phyloP scores from a whole-genome alignment of 805 yeast species.

The Hagleromyces aurorensis region DNA sequence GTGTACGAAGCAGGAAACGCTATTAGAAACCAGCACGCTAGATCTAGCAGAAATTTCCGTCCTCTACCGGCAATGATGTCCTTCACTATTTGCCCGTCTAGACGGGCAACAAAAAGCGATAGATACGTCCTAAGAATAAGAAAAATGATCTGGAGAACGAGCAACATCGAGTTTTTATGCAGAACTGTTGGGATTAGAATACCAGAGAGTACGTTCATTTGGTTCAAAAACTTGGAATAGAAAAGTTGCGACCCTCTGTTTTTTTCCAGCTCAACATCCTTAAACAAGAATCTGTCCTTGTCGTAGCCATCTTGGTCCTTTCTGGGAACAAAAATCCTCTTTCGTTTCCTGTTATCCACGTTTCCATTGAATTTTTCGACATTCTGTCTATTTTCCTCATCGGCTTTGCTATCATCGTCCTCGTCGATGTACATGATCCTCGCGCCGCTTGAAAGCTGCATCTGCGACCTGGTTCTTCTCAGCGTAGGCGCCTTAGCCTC shows the following conservation, averaged over 20 bases:
- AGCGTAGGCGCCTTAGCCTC: slow-evolving; percentile 7
- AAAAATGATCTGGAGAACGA: slow-evolving; percentile 65
- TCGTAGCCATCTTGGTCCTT: slow-evolving; percentile 27
- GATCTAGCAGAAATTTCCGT: slow-evolving; percentile 62
- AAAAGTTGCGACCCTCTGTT: slow-evolving; percentile 27
- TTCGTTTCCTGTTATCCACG: slow-evolving; percentile 9
- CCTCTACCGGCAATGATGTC: slow-evolving; percentile 80
- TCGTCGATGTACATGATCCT: slow-evolving; percentile 28
- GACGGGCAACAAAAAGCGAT: slow-evolving; percentile 72
- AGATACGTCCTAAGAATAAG: slow-evolving; percentile 80
- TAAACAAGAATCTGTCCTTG: slow-evolving; percentile 29
- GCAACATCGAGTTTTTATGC: slow-evolving; percentile 56
- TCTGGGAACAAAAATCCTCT: slow-evolving; percentile 25
- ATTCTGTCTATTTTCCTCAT: slow-evolving; percentile 1
- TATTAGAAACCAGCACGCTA: slow-evolving; percentile 78
- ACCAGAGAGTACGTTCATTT: slow-evolving; percentile 67
- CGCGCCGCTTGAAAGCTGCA: slow-evolving; percentile 25
- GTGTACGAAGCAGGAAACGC: slow-evolving; percentile 93
- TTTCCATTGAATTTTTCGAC: slow-evolving; percentile 1
- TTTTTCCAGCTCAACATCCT: slow-evolving; percentile 21
- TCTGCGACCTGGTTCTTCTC: slow-evolving; percentile 26
- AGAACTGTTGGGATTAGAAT: slow-evolving; percentile 71
- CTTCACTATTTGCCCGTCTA: slow-evolving; percentile 88
- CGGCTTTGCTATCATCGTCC: slow-evolving; percentile 10
- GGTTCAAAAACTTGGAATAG: slow-evolving; percentile 62